These are phyloP conservation scores for Exophiala xenobiotica DNA, from an alignment of 2,329 filamentous ascomycete genomes.

Conservation along the genomic window DNA sequence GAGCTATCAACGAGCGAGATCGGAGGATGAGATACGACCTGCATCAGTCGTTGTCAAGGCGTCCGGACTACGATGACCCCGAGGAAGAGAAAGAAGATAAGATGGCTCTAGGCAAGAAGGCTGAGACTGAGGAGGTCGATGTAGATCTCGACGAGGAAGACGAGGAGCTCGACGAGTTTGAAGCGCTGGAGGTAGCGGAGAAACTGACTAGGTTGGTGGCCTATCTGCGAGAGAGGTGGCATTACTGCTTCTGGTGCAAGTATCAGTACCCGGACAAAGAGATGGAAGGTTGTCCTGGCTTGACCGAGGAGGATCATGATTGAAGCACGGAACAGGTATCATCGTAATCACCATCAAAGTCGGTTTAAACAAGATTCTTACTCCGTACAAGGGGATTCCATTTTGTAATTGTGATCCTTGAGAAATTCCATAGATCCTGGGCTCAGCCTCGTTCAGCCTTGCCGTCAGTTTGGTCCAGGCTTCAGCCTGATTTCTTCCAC, in stretches of 20 bases:
- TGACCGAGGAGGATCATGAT: conserved; percentile 79
- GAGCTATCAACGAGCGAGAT: conserved; percentile 70
- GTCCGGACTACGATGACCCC: conserved; percentile 67
- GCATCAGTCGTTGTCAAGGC: conserved; percentile 59
- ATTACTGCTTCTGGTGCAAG: conserved; percentile 98
- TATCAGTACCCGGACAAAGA: conserved; percentile 66
- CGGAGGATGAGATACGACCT: conserved; percentile 64
- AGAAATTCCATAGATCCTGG: conserved; percentile 2
- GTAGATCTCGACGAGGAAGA: conserved; percentile 76
- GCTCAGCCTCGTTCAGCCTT: conserved; percentile 10
- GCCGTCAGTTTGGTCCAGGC: neutral
- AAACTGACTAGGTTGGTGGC: conserved; percentile 65
- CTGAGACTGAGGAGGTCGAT: conserved; percentile 50
- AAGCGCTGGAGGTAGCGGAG: conserved; percentile 65
- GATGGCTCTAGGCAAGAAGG: conserved; percentile 56
- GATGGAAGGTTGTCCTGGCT: conserved; percentile 87
- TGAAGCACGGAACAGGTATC: too few relatives aligned
- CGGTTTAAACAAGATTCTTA: too few relatives aligned
- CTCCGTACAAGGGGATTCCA: too few relatives aligned
- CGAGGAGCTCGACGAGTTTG: conserved; percentile 75
- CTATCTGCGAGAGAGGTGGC: conserved; percentile 68
- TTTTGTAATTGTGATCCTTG: neutral
- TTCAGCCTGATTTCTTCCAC: neutral
- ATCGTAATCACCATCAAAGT: too few relatives aligned
- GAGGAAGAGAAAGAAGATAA: conserved; percentile 72